A percentile compares a stretch with the other conserved stretches of the same genome.
Conservation (phyloP, 805 yeast genomes). For the Nakazawaea ambrosiae region DNA sequence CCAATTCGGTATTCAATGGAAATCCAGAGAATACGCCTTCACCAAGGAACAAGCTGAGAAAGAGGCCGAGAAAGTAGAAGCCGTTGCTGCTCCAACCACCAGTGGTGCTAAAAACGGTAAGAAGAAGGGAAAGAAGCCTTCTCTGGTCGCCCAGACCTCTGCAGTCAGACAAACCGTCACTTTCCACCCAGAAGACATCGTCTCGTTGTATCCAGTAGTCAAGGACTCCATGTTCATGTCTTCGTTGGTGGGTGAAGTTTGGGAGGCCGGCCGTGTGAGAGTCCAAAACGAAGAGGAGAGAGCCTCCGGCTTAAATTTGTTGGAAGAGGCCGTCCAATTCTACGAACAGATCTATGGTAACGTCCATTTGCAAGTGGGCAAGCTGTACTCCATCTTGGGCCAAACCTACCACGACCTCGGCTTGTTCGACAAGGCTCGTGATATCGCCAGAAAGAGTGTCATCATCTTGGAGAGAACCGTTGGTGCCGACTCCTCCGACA, state of each 20-base stretch:
- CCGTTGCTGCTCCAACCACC: conserved; percentile 21
- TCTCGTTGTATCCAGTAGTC: conserved; percentile 66
- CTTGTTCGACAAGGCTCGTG: conserved; percentile 50
- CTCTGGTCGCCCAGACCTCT: conserved; percentile 10
- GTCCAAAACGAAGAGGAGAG: conserved; percentile 32
- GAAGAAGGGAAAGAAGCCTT: conserved; percentile 20
- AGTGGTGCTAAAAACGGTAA: conserved; percentile 18
- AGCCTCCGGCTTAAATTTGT: conserved; percentile 53
- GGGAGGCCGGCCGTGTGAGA: conserved; percentile 50
- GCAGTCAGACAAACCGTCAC: conserved; percentile 29
- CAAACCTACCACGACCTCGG: conserved; percentile 58
- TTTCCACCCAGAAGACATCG: conserved; percentile 53
- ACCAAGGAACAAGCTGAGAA: conserved; percentile 35
- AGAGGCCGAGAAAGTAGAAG: conserved; percentile 23
- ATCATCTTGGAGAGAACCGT: conserved; percentile 69
- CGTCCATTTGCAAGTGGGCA: conserved; percentile 74
- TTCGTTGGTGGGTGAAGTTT: conserved; percentile 65
- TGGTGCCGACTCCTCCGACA: conserved; percentile 78
- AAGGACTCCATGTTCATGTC: conserved; percentile 67
- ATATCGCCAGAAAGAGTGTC: conserved; percentile 60
- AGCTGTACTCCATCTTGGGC: conserved; percentile 58
- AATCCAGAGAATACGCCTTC: conserved; percentile 41
- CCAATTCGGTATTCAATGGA: conserved; percentile 86
- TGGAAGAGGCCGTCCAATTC: conserved; percentile 64
- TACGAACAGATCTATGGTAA: conserved; percentile 81